These are phyloP conservation scores for Camelina neglecta DNA, from an alignment of 345 rosid species.

Conservation along the genomic window DNA sequence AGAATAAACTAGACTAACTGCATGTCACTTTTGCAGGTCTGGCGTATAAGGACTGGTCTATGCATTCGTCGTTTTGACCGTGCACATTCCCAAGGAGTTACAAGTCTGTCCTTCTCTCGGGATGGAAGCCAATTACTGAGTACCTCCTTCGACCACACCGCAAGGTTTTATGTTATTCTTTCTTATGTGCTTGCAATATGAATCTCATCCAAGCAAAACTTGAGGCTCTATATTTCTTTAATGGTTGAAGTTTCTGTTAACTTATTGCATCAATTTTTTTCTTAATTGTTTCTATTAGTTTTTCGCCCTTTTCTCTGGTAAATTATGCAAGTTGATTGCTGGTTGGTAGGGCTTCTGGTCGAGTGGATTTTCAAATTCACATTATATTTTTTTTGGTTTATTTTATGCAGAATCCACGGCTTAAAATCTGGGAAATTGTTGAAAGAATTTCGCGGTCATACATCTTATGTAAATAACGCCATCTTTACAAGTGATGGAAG, in stretches of 20 bases:
- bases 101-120: slow-evolving; percentile 89
- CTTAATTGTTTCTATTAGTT: background rate
- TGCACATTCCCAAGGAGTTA: slow-evolving; percentile 96
- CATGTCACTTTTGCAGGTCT: slow-evolving; percentile 62
- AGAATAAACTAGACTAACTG: slow-evolving; percentile 17
- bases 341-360: slow-evolving; percentile 14
- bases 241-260: background rate
- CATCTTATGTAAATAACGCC: slow-evolving; percentile 80
- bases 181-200: background rate
- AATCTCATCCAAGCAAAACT: slow-evolving; percentile 7
- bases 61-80: slow-evolving; percentile 93
- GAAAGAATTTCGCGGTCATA: slow-evolving; percentile 94
- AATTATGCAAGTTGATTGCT: background rate
- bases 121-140: slow-evolving; percentile 97
- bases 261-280: background rate
- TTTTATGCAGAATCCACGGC: slow-evolving; percentile 82
- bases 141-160: slow-evolving; percentile 91
- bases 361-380: background rate
- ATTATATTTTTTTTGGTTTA: background rate
- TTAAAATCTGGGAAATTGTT: slow-evolving; percentile 93
- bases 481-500: slow-evolving; percentile 89
- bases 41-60: slow-evolving; percentile 95
- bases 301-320: background rate
- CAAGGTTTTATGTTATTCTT: slow-evolving; percentile 58
- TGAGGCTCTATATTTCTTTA: slow-evolving; percentile 3